Base-by-base conservation (phyloP, 768 basidiomycete genomes). In the Zangia roseola region DNA sequence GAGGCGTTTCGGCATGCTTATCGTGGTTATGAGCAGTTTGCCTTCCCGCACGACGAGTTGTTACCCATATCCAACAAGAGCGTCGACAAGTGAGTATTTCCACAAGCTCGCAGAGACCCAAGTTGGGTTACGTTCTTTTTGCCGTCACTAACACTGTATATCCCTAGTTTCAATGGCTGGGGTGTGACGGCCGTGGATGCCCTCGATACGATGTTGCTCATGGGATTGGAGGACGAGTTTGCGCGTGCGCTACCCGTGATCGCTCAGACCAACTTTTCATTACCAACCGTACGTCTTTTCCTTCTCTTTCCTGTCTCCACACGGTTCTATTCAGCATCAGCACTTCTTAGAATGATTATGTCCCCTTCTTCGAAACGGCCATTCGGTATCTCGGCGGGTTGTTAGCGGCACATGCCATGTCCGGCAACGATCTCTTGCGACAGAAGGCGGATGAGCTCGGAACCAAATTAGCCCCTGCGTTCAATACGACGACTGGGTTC, bases 331-430 rank as follows among this genome's bases (percentile, higher is more conserved):
- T 43, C 16, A 45, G 3, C 39, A 8, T 8, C n/a, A 1, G 3
- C 5, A 10, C 9, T 23, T 6, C 25, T 71, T 47, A 46, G 56
- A 65, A 54, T 68, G 55, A 42, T 71, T 63, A 13, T 14, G 67
- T 64, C 1, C 83, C 83, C 1, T 88, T 84, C 60, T 90, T 89
- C 54, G 88, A 94, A 71, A 94, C 91, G 0, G 81, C 86, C 23
- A 95, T 95, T 53, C 82, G 94, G 17, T 86, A 94, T 57, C 83
- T 97, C 1, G 94, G 93, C 3, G 94, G 94, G 4, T 67, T 94
- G 6, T 76, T 94, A 5, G 85, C 86, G 2, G 91, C 88, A 0
- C 86, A 93, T 63, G 84, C 92, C 3, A 71, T 97, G 7, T 82
- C 88, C 0, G 72, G 78, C 2, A 75, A 92, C 43, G 64, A 72